Conservation (phyloP, 768 basidiomycete genomes). For the Agaricus sinodeliciosus region DNA sequence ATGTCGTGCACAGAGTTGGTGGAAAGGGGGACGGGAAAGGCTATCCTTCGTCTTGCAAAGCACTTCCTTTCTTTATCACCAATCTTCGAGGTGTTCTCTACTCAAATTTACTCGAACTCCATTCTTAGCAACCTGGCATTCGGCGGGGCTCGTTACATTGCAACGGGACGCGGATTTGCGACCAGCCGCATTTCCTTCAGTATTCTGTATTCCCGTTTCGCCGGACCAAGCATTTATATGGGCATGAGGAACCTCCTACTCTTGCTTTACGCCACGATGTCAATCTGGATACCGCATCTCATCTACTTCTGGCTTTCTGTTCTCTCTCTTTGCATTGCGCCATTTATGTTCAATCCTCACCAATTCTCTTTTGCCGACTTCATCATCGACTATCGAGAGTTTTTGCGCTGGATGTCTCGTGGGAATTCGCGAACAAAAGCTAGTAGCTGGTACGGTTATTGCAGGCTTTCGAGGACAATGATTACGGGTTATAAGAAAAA, state of each 20-base stretch:
- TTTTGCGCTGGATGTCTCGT: slow-evolving; percentile 98
- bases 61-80: slow-evolving; percentile 97
- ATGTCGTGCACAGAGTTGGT: slow-evolving; percentile 65
- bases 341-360: slow-evolving; percentile 99
- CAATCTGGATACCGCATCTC: slow-evolving; percentile 90
- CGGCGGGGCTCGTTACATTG: slow-evolving; percentile 98
- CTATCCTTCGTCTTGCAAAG: slow-evolving; percentile 88
- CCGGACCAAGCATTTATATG: slow-evolving; percentile 99
- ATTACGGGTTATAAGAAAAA: slow-evolving; percentile 99
- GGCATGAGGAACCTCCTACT: slow-evolving; percentile 92
- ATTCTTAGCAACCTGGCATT: slow-evolving; percentile 96
- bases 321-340: slow-evolving; percentile 89
- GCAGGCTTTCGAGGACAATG: slow-evolving; percentile 92
- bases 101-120: slow-evolving; percentile 96
- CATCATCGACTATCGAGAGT: slow-evolving; percentile 98
- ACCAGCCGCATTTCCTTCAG: slow-evolving; percentile 94
- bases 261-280: slow-evolving; percentile 84
- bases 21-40: slow-evolving; percentile 93
- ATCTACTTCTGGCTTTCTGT: slow-evolving; percentile 99
- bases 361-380: slow-evolving; percentile 97
- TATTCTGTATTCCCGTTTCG: slow-evolving; percentile 97
- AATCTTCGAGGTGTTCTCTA: slow-evolving; percentile 98
- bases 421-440: slow-evolving; percentile 95
- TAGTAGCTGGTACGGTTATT: slow-evolving; percentile 99
- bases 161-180: slow-evolving; percentile 98